Percentiles rank a stretch among this genome's conserved stretches.
Evolutionary conservation across 805 yeast species (phyloP).

Genomic region (Yarrowia osloensis): DNA sequence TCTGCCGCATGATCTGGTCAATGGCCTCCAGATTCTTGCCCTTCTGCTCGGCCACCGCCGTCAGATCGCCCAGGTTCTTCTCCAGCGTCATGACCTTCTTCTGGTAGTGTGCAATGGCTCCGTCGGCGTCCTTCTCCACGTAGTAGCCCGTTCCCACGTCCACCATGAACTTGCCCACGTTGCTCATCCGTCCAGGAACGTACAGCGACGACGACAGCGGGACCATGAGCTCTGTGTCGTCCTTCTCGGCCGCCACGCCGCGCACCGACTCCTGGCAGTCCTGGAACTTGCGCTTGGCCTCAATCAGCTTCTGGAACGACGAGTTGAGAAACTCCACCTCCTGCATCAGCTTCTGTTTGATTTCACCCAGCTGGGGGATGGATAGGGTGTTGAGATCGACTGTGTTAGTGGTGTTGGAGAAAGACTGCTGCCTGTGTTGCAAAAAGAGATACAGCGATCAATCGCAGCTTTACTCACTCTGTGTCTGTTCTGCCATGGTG

Average conservation of each 20-base stretch:
- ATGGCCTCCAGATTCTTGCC: conserved; percentile 61
- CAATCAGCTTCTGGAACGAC: conserved; percentile 77
- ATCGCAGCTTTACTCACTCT: conserved; percentile 31
- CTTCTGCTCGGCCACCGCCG: conserved; percentile 74
- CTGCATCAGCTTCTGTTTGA: conserved; percentile 78
- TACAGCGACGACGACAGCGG: conserved; percentile 89
- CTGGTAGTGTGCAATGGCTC: conserved; percentile 71
- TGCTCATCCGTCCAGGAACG: conserved; percentile 76
- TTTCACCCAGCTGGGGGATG: conserved; percentile 80
- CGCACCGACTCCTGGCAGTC: conserved; percentile 78
- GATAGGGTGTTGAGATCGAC: conserved; percentile 71
- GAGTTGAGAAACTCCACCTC: conserved; percentile 85
- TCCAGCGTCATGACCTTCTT: conserved; percentile 70
- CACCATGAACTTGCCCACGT: conserved; percentile 72
- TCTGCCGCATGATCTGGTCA: conserved; percentile 44
- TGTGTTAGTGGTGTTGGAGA: conserved; percentile 33
- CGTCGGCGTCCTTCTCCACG: conserved; percentile 72
- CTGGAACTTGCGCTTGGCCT: conserved; percentile 78
- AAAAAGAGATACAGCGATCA: too few relatives aligned
- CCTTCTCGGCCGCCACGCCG: conserved; percentile 46
- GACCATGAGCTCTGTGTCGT: conserved; percentile 58
- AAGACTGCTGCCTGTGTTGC: too few relatives aligned
- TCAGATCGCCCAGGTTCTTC: conserved; percentile 71
- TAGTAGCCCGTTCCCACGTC: conserved; percentile 97
- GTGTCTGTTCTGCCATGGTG: conserved; percentile 30